Base-by-base conservation (phyloP, 768 basidiomycete species). In the Leccinum sublutescens region DNA sequence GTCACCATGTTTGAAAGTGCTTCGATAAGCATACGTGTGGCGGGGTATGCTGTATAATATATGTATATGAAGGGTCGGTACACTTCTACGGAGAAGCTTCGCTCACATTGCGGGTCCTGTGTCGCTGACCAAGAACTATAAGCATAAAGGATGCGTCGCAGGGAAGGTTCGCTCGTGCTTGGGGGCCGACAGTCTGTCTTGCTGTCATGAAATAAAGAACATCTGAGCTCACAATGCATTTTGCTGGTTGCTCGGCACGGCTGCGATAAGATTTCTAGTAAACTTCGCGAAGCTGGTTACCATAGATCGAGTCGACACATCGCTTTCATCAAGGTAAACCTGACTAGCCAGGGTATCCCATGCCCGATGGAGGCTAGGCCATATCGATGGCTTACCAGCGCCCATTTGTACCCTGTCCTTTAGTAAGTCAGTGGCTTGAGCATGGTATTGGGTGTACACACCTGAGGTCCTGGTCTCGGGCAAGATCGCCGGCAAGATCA, bases 1-100 rank as follows among this genome's bases (percentile, higher is more conserved):
- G 95, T 93, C 33, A 95, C 81, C 23, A 93, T 78, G 71, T 97
- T 97, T 19, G 93, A 90, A 29, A 96, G 78, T 4, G 89, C 76
- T 71, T 97, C 93, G 2, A 87, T 78, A 29, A 91, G 75, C 58
- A 91, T 80, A 15, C 90, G 80, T 8, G 88, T 85, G 19, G 82
- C 77, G 0, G 80, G 74, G 55, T 84, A 79, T 58, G 83, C 94
- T 95, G 67, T 52, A 52, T 15, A 50, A 9, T 10, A 50, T 8
- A 34, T 27, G 9, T 55, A 50, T 57, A 31, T 48, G 47, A 21
- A 23, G 19, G 4, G 15, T 5, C 10, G 9, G 19, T 19, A 19
- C n/a, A 27, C 40, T 50, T 54, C 54, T 50, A 52, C 51, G 19
- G 58, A 56, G 45, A 61, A 57, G 11, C 33, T 54, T 52, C 31